Base-by-base conservation (phyloP, 2,329 filamentous ascomycete genomes). In the Eutypella sp. region DNA sequence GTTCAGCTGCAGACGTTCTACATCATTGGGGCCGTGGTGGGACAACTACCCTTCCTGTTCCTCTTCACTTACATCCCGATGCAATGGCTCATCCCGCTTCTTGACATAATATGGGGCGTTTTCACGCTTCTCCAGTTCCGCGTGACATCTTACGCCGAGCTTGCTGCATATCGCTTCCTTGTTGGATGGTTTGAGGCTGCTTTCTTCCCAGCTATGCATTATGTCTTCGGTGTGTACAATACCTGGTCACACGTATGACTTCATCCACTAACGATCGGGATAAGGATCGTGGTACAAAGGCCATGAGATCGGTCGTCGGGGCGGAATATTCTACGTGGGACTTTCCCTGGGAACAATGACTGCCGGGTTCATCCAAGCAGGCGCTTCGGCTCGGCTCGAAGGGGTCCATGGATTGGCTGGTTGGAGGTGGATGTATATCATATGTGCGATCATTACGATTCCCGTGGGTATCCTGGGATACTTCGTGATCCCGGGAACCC, bases 361-460 rank as follows among this genome's bases (percentile, higher is more conserved):
- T 1, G 73, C 75, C 0, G 75, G 74, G 0, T 60, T 79, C 15
- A 73, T 79, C 41, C 69, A 72, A 52, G 67, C 70, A 4, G 71
- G 66, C 0, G 66, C 71, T 9, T 68, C 67, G 2, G 50, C 62
- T 2, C 57, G 64, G 2, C 61, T 75, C 1, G 63, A 74, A 25
- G 72, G 70, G 1, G 63, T 74, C 4, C 57, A 70, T 25, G 73
- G 73, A 0, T 61, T 76, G 0, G 67, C 66, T 2, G 74, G 73
- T 1, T 77, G 74, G 72, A 62, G 74, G 16, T 81, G 76, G 77
- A 75, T 80, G 65, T 80, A 78, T 52, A 74, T 78, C 39, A 74
- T 78, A 55, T 69, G 68, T 42, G 65, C 74, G 3, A 47, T 80
- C 5, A 75, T 81, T 47, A 81, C 78, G 1, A 73, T 81, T 11